Conservation (phyloP, 2,329 filamentous ascomycete species). For the Colletotrichum australisinense region DNA sequence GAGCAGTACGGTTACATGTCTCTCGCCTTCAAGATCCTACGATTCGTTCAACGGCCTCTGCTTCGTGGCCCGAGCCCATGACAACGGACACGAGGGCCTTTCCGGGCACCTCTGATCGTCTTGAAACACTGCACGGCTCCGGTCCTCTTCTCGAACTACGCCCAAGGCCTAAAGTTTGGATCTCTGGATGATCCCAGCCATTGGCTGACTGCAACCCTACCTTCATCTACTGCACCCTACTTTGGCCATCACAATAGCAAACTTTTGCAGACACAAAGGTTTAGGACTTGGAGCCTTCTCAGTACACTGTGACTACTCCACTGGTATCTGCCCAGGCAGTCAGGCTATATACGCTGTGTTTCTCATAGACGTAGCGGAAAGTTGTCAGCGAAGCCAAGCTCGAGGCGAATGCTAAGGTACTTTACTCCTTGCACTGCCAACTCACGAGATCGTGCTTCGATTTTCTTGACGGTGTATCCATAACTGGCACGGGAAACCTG, state of each 20-base stretch:
- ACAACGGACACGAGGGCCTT: neutral
- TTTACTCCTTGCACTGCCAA: too few relatives aligned
- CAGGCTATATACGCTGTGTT: neutral
- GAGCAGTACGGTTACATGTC: neutral
- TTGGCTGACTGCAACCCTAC: neutral
- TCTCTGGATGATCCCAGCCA: neutral
- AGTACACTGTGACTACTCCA: neutral
- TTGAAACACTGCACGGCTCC: neutral
- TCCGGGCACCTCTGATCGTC: neutral
- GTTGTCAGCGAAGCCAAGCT: neutral
- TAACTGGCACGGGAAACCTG: too few relatives aligned
- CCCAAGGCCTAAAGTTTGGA: neutral
- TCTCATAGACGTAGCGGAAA: too few relatives aligned
- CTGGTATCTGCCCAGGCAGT: neutral
- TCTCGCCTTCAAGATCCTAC: neutral
- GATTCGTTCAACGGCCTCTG: constrained; percentile 2
- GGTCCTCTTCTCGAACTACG: neutral
- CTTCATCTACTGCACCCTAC: neutral
- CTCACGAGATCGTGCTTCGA: too few relatives aligned
- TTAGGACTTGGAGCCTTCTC: neutral
- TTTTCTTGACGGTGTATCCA: too few relatives aligned
- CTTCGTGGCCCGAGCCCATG: neutral
- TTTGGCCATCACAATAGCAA: neutral
- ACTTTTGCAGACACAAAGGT: neutral
- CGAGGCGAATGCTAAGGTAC: too few relatives aligned